Base-by-base conservation (phyloP, 2,329 filamentous ascomycete species). In the Trichoderma sp. region DNA sequence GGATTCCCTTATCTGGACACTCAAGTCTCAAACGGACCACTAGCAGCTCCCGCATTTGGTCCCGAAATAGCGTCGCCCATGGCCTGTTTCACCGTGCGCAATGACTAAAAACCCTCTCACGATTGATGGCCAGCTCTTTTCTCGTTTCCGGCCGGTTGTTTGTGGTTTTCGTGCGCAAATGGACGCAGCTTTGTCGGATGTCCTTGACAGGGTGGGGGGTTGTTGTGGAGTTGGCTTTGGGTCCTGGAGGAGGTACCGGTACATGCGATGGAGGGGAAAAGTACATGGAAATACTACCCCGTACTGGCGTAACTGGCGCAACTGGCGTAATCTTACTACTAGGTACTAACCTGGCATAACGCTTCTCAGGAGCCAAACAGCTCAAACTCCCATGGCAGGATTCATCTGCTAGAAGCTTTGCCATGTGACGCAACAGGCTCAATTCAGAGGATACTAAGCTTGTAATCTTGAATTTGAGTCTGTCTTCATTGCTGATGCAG, bases 111-210 rank as follows among this genome's bases (percentile, higher is more conserved):
- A 64, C 34, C 29, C 50, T 22, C 50, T 56, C 50, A 56, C 35
- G 25, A 56, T 32, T 37, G 17, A 25, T 39, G 35, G n/a, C 13
- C 22, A 17, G 15, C n/a, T 45, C 12, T 3, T 22, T n/a, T 9
- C 15, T 25, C 13, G 45, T 34, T 53, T 64, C 17, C 34, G 42
- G 32, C 48, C 25, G n/a, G 22, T 52, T 19, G n/a, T 22, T 35
- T 64, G n/a, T 25, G 35, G 5, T 22, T 56, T 45, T 64, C 35
- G 60, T 56, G 61, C 50, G 61, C 61, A 64, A 64, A 54, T 64
- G 35, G 50, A 32, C 50, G 48, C 35, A 64, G 17, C 7, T n/a
- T 48, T 22, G 17, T 9, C 9, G 12, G 27, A 4, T 19, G 48
- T 64, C 54, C 54, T 54, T 39, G 34, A 35, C 25, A 22, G 34